Percentiles rank a stretch among this genome's conserved stretches.
phyloP scores from a whole-genome alignment of 139 green algal genomes.

The Chlamydomonas sphaeroides region DNA sequence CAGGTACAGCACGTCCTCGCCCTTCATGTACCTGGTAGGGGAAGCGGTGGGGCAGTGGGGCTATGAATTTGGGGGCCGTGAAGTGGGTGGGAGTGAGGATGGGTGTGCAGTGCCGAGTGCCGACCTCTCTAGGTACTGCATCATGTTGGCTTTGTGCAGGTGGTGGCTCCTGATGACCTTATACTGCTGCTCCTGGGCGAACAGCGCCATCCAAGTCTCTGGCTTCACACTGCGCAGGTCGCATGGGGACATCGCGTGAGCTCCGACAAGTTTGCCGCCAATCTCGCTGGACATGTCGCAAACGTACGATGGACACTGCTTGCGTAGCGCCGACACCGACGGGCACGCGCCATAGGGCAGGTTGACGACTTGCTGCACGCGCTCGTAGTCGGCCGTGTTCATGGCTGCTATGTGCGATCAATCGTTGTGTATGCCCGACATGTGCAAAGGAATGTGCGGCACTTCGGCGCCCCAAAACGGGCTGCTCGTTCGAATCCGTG shows the following conservation, averaged over 20 bases:
- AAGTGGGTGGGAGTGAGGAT: neutral
- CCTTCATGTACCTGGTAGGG: constrained; percentile 54
- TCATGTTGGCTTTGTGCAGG: constrained; percentile 55
- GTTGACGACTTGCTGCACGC: neutral
- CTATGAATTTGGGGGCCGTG: too few relatives aligned
- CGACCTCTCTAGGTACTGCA: constrained; percentile 56
- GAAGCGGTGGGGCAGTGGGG: too few relatives aligned
- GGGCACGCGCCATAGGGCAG: constrained; percentile 30
- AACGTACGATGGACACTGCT: neutral
- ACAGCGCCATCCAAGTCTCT: constrained; percentile 75
- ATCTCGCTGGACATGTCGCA: neutral
- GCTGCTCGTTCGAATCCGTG: too few relatives aligned
- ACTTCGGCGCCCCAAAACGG: too few relatives aligned
- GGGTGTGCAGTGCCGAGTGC: too few relatives aligned
- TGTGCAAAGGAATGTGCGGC: too few relatives aligned
- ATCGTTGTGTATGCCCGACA: too few relatives aligned
- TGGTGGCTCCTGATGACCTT: constrained; percentile 73
- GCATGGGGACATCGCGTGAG: neutral
- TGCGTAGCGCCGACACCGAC: neutral
- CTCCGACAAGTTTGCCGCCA: neutral
- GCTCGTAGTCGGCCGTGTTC: constrained; percentile 10
- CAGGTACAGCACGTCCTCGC: constrained; percentile 76
- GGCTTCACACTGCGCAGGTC: constrained; percentile 47
- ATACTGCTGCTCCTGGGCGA: constrained; percentile 70
- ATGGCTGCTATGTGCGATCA: neutral